Evolutionary conservation across 805 yeast genomes (phyloP), one percentile per base, ranked within the genome.

Genomic region (Candida koratica): DNA sequence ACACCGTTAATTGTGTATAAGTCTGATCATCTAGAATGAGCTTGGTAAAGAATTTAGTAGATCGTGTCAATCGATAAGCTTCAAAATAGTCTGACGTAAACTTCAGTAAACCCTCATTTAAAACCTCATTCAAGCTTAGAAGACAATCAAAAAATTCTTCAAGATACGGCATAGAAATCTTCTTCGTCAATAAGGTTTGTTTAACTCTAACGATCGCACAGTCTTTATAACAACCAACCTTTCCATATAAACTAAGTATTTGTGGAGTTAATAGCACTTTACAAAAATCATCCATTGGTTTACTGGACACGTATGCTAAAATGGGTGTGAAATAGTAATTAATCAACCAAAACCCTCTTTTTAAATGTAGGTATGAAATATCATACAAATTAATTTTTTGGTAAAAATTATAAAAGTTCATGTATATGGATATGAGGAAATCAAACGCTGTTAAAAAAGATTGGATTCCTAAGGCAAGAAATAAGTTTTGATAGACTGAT

Each of bases 41-140:
- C 14, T 30, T 36, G 27, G 33, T 25, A 10, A 31, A 15, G 15
- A 36, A 22, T 16, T 36, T 32, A 6, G 27, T 34, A 8, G 36
- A 25, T 16, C 36, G 14, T 3, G 32, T 15, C 4, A 36, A 20
- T 11, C 17, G 19, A 23, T 34, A 36, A 14, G 38, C 28, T 13
- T 29, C 11, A 13, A 24, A 36, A 13, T 36, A 36, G 3, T 16
- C 22, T 4, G 19, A 5, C 18, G 25, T 18, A 4, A 29, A 19
- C 10, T 4, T 4, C 6, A 22, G n/a, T 6, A 29, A 13, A 29
- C 32, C 13, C 8, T 29, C 32, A 19, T 9, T 29, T 5, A 29
- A 7, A 12, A 16, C 12, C 13, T 29, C 32, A 18, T 25, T 13
- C 17, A 29, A 11, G n/a, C 10, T 19, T 5, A 29, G 13, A 29